Base-by-base conservation (phyloP, 106 monocot species). In the Dioscorea zingiberensis region DNA sequence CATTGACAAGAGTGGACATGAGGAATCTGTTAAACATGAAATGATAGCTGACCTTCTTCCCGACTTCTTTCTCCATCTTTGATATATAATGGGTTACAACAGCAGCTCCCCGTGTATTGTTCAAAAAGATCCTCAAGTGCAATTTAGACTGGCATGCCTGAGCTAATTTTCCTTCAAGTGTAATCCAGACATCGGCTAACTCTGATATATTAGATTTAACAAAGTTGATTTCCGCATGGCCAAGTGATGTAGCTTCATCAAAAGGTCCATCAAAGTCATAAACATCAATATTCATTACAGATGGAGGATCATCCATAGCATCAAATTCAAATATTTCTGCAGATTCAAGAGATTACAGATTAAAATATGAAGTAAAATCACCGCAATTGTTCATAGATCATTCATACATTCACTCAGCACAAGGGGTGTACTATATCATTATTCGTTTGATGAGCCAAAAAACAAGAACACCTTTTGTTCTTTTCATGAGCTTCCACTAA, bases 291-390 rank as follows among this genome's bases (percentile, higher is more conserved):
- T 78, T 76, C 85, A 93, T 83, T 18, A 73, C 80, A 18, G 93
- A 88, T 58, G 93, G 93, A 60, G 88, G 93, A 78, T 93, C 85
- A 76, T 68, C 70, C 72, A 83, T 88, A 1, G 93, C 93, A 81
- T 88, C 88, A 74, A 88, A 93, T 78, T 88, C 93, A 81, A 83
- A 93, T 71, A 88, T 78, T 68, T 93, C 93, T 93, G 76, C 59
- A 67, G 64, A 59, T 74, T 21, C 53, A 77, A 46, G 19, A 47
- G 38, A 46, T 13, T 44, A 44, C 8, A 59, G 16, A 28, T 27
- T 25, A 59, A 28, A 2, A 38, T 38, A 1, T 38, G 38, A 38
- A 38, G 10, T 38, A 10, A 6, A 38, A 38, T 38, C 38, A 38
- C 6, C 6, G 38, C 9, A 38, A 10, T 38, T 8, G 10, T 38